These are phyloP conservation scores for Pseudocercospora pini-densiflorae DNA, from an alignment of 2,329 filamentous ascomycete species.

Conservation along the genomic window DNA sequence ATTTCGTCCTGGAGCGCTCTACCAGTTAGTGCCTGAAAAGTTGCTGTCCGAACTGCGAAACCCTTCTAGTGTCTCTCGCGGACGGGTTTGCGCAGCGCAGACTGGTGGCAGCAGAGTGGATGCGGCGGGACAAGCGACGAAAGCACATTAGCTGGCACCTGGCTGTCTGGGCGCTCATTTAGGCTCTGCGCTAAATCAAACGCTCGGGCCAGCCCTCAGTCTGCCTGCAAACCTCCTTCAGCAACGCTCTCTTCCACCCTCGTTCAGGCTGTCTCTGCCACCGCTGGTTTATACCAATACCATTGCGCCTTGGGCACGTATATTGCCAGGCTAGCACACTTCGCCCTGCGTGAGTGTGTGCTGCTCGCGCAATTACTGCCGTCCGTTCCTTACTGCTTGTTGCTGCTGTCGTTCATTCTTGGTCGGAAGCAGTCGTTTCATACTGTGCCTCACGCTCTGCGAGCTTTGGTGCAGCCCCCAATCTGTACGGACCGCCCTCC, in stretches of 20 bases:
- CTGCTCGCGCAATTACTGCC: slow-evolving; percentile 24
- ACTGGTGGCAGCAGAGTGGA: neutral
- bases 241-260: slow-evolving; percentile 9
- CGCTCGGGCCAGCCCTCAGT: slow-evolving; percentile 6
- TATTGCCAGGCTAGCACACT: slow-evolving; percentile 14
- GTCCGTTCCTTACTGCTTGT: slow-evolving; percentile 28
- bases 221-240: slow-evolving; percentile 6
- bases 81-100: neutral
- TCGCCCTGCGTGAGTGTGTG: slow-evolving; percentile 12
- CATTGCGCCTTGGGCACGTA: slow-evolving; percentile 8
- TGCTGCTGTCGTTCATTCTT: slow-evolving; percentile 23
- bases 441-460: slow-evolving; percentile 30
- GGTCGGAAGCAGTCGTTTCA: slow-evolving; percentile 21
- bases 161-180: slow-evolving; percentile 5
- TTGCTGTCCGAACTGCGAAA: too few species aligned
- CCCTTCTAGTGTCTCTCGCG: too few species aligned
- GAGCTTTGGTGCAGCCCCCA: slow-evolving; percentile 24
- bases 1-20: too few species aligned
- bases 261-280: slow-evolving; percentile 18
- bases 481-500: slow-evolving; percentile 24
- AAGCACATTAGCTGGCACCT: neutral
- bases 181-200: neutral
- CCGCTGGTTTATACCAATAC: slow-evolving; percentile 20
- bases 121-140: neutral
- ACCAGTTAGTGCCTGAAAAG: too few species aligned